These are phyloP conservation scores for Dactylonectria macrodidyma DNA, from an alignment of 2,329 filamentous ascomycete species.

Conservation along the genomic window DNA sequence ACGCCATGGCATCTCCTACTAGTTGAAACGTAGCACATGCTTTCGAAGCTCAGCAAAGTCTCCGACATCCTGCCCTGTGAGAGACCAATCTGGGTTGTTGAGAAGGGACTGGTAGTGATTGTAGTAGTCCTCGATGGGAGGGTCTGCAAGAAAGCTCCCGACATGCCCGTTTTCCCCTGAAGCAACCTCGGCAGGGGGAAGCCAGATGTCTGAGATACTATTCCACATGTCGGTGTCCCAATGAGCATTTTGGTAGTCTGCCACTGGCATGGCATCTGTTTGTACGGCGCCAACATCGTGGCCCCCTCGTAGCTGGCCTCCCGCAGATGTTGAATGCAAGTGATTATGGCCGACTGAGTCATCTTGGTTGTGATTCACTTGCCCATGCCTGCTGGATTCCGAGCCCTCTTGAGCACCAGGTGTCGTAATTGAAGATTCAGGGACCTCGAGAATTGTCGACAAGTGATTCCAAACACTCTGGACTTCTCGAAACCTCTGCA, in stretches of 20 bases:
- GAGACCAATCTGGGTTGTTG: slow-evolving; percentile 14
- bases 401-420: background rate
- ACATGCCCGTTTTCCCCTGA: background rate
- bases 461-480: slow-evolving; percentile 9
- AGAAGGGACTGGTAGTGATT: slow-evolving; percentile 17
- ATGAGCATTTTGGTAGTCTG: background rate
- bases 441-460: background rate
- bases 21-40: slow-evolving; percentile 16
- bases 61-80: slow-evolving; percentile 22
- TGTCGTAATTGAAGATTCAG: background rate
- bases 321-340: background rate
- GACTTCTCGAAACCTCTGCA: slow-evolving; percentile 17
- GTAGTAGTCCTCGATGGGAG: slow-evolving; percentile 15
- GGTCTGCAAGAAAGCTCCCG: background rate
- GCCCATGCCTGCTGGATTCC: background rate
- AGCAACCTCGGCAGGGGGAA: slow-evolving; percentile 5
- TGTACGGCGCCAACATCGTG: background rate
- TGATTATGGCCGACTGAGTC: background rate
- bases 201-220: slow-evolving; percentile 16
- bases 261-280: background rate
- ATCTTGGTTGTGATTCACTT: background rate
- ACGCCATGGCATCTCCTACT: background rate
- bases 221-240: slow-evolving; percentile 2
- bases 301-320: background rate
- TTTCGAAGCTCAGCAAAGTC: slow-evolving; percentile 22